Conservation (phyloP, 2,329 filamentous ascomycete genomes). For the Cladophialophora chaetospira region DNA sequence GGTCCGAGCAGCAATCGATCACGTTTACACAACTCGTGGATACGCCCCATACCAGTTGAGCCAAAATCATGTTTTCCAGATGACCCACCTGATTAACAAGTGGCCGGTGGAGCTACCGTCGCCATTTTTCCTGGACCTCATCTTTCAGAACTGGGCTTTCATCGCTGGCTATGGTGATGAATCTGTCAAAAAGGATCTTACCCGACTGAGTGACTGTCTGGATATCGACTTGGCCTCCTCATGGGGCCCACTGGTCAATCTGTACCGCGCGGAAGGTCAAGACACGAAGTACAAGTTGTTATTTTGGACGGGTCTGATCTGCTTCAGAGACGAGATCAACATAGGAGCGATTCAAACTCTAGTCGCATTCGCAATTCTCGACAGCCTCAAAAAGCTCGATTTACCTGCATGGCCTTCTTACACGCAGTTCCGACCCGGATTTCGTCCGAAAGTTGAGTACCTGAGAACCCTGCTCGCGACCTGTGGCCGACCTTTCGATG, state of each 20-base stretch:
- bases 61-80: constrained; percentile 15
- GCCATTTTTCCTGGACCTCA: not conserved
- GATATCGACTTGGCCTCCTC: constrained; percentile 12
- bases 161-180: constrained; percentile 25
- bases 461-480: not conserved
- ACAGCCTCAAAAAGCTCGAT: constrained; percentile 15
- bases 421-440: constrained; percentile 15
- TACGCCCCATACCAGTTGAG: constrained; percentile 2
- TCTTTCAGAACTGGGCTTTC: constrained; percentile 11
- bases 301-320: constrained; percentile 7
- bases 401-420: constrained; percentile 17
- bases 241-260: constrained; percentile 15
- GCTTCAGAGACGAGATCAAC: constrained; percentile 11
- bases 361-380: constrained; percentile 11
- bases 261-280: constrained; percentile 3
- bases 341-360: constrained; percentile 7
- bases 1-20: constrained; percentile 23
- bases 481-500: not conserved
- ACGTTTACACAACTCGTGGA: constrained; percentile 1
- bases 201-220: constrained; percentile 11
- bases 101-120: constrained; percentile 14
- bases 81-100: constrained; percentile 1
- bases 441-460: constrained; percentile 2
- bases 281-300: constrained; percentile 11
- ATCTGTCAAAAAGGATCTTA: not conserved